These are phyloP conservation scores for Dioscorea zingiberensis DNA, from an alignment of 106 monocot genomes.

Conservation along the genomic window DNA sequence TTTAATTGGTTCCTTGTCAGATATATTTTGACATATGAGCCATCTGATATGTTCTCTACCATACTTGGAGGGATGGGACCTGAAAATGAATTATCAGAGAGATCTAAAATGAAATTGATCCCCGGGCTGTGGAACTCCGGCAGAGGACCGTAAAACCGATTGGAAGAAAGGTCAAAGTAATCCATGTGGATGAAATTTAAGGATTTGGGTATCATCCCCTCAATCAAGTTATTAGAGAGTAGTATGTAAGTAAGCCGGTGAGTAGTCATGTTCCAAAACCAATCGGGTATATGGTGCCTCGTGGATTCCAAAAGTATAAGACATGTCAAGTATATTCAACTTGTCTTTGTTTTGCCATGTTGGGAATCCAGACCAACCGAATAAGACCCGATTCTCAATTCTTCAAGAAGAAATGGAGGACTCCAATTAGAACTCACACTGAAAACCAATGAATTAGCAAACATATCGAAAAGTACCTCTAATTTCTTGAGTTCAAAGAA, in stretches of 20 bases:
- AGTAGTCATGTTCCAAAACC: constrained; percentile 28
- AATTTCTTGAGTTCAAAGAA: constrained; percentile 8
- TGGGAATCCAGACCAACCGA: constrained; percentile 20
- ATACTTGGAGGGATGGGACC: too few relatives aligned
- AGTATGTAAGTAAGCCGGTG: too few relatives aligned
- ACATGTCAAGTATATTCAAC: constrained; percentile 5
- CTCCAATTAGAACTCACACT: constrained; percentile 14
- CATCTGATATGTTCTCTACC: not conserved
- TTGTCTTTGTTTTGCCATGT: constrained; percentile 20
- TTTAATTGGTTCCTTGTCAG: not conserved
- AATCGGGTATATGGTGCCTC: constrained; percentile 18
- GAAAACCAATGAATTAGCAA: constrained; percentile 1
- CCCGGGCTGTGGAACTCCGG: too few relatives aligned
- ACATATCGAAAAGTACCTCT: not conserved
- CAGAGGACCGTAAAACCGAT: too few relatives aligned
- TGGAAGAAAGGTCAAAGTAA: too few relatives aligned
- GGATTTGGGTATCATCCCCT: too few relatives aligned
- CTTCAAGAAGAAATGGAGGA: constrained; percentile 18
- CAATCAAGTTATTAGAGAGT: too few relatives aligned
- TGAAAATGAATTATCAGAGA: too few relatives aligned
- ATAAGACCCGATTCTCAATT: constrained; percentile 5
- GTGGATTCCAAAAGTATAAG: constrained; percentile 15
- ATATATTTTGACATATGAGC: too few relatives aligned
- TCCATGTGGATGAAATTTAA: too few relatives aligned
- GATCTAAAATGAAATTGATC: too few relatives aligned